phyloP scores from a whole-genome alignment of 176 grass and related monocot genomes.

The Oryza meridionalis region DNA sequence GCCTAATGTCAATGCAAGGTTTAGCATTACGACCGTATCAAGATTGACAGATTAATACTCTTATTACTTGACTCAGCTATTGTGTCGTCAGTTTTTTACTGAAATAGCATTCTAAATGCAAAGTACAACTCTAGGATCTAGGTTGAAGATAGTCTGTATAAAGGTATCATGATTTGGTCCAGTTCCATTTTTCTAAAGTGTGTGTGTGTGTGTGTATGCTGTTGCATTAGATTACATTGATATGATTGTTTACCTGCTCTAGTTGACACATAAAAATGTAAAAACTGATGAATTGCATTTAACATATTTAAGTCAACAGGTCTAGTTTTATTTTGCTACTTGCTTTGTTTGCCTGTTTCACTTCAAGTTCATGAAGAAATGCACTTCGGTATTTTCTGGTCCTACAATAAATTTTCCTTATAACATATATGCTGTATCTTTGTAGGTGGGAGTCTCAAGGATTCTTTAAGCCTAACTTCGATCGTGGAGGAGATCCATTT shows the following conservation, averaged over 20 bases:
- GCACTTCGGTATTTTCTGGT: not conserved
- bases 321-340: not conserved
- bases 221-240: not conserved
- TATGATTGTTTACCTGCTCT: not conserved
- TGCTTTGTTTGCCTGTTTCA: not conserved
- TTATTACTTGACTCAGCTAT: slow-evolving; percentile 2
- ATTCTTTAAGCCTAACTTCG: slow-evolving; percentile 87
- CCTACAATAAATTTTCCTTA: slow-evolving; percentile 19
- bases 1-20: not conserved
- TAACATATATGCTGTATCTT: slow-evolving; percentile 22
- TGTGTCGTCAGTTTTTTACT: not conserved
- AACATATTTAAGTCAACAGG: not conserved
- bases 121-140: not conserved
- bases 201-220: not conserved
- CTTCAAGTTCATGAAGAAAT: slow-evolving; percentile 9
- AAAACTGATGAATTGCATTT: not conserved
- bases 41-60: slow-evolving; percentile 1
- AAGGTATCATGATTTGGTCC: not conserved
- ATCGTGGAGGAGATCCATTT: slow-evolving; percentile 79
- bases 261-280: not conserved
- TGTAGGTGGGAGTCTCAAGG: slow-evolving; percentile 97
- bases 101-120: not conserved
- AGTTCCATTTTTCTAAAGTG: not conserved
- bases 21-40: not conserved
- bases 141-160: not conserved